Evolutionary conservation across 2,329 filamentous ascomycete genomes (phyloP).

Genomic region (Cercospora sp.): DNA sequence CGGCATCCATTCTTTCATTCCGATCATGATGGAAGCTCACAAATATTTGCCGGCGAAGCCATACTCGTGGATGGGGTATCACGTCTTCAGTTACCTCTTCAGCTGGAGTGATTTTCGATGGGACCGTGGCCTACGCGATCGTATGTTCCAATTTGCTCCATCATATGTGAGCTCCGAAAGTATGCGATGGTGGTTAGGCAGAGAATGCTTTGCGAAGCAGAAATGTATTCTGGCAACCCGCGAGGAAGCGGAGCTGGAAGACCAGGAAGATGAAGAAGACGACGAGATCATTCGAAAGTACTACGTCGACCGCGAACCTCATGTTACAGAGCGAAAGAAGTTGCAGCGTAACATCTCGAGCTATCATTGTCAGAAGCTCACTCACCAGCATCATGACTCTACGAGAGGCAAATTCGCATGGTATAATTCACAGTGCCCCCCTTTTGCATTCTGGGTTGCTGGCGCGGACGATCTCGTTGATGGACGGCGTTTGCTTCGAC

Average conservation of each 20-base stretch:
- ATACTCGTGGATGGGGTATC: conserved; percentile 82
- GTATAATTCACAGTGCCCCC: conserved; percentile 78
- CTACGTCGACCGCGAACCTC: conserved; percentile 35
- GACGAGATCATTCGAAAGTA: conserved; percentile 43
- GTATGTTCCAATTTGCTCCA: conserved; percentile 90
- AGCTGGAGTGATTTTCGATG: conserved; percentile 82
- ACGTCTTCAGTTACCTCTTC: conserved; percentile 86
- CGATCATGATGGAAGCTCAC: conserved; percentile 88
- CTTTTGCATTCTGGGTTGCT: conserved; percentile 84
- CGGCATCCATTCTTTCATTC: conserved; percentile 90
- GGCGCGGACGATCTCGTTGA: conserved; percentile 84
- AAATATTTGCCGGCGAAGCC: conserved; percentile 61
- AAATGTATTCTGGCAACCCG: conserved; percentile 83
- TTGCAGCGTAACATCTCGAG: conserved; percentile 35
- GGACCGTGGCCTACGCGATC: conserved; percentile 74
- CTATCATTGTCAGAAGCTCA: conserved; percentile 34
- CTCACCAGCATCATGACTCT: conserved; percentile 35
- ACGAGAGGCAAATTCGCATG: conserved; percentile 59
- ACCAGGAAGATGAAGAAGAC: conserved; percentile 50
- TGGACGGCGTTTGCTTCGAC: conserved; percentile 68
- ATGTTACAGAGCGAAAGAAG: conserved; percentile 32
- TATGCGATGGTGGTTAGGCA: conserved; percentile 94
- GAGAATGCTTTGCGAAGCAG: conserved; percentile 80
- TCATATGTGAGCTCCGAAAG: conserved; percentile 86
- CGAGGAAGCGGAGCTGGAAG: conserved; percentile 66